Evolutionary conservation across 495 filamentous ascomycete species (phyloP), one percentile per base, ranked within the genome.

Genomic region (Lasiosphaeria ovina): DNA sequence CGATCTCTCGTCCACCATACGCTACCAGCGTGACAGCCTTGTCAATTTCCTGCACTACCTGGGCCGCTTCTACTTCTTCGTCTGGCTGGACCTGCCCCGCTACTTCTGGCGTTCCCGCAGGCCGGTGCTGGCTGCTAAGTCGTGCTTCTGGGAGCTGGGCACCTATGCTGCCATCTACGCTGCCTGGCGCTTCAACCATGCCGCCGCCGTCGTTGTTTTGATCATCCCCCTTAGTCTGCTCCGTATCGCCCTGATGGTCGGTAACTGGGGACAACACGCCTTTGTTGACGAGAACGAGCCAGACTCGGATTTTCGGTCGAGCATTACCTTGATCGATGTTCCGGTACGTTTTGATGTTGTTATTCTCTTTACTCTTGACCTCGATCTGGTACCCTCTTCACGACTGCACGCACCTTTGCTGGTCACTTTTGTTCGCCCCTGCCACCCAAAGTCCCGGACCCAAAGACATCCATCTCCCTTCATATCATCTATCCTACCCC

Each of bases 211-310:
- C 0, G 88, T 84, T 57, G 83, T 83, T 2, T 76, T 89, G 34
- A 51, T 89, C 2, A 62, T 89, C 0, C 88, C 88, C 7, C 75
- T 90, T 2, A 50, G 79, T 4, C 68, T 81, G 14, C 77, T 90
- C 66, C 78, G 88, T 4, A 62, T 88, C n/a, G 88, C 81, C 3
- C 62, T 91, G 47, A 91, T 90, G 88, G 79, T 87, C n/a, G 88
- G 88, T 4, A 91, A 91, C 65, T 91, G 86, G 86, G 88, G 86
- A 44, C 88, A 91, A 62, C 88, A 91, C 69, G 87, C 87, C 5
- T 82, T 91, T 54, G 88, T 91, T 4, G 88, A 91, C 64, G 81
- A 85, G 24, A 69, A 76, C 6, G 85, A 89, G 51, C 88, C 88
- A 0, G 79, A 84, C 54, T 89, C 86, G n/a, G 87, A 90, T 66